Percentiles rank a stretch among this genome's conserved stretches.
phyloP scores from a whole-genome alignment of 1,139 yeast species.

The Nakaseomyces sp. region DNA sequence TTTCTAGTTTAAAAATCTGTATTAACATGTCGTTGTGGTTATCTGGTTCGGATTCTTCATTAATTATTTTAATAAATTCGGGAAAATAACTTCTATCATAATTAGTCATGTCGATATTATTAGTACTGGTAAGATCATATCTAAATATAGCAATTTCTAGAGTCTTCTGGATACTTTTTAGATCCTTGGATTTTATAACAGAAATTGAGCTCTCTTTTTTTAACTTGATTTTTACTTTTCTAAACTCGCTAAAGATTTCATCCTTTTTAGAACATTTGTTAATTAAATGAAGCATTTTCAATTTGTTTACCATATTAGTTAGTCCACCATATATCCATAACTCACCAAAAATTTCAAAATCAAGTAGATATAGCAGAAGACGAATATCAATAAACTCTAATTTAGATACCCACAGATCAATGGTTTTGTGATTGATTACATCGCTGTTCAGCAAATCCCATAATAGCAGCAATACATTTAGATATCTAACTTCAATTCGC shows the following conservation, averaged over 20 bases:
- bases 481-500: constrained; percentile 17
- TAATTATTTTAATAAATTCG: constrained; percentile 15
- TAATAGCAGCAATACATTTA: constrained; percentile 18
- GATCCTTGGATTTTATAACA: constrained; percentile 11
- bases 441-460: constrained; percentile 22
- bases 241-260: constrained; percentile 6
- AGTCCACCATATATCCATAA: constrained; percentile 29
- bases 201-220: constrained; percentile 4
- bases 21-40: constrained; percentile 13
- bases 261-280: constrained; percentile 17
- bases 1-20: constrained; percentile 15
- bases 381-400: constrained; percentile 21
- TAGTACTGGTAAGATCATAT: constrained; percentile 4
- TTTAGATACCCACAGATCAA: constrained; percentile 19
- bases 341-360: constrained; percentile 23
- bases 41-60: constrained; percentile 7
- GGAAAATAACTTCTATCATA: constrained; percentile 19
- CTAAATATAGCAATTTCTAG: constrained; percentile 21
- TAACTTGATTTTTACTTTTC: constrained; percentile 10
- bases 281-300: constrained; percentile 22
- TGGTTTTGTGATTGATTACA: constrained; percentile 13
- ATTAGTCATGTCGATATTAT: constrained; percentile 12
- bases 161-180: constrained; percentile 16
- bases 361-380: constrained; percentile 22
- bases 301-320: constrained; percentile 14